phyloP scores from a whole-genome alignment of 2,329 filamentous ascomycete species.

The Monilinia polystroma region DNA sequence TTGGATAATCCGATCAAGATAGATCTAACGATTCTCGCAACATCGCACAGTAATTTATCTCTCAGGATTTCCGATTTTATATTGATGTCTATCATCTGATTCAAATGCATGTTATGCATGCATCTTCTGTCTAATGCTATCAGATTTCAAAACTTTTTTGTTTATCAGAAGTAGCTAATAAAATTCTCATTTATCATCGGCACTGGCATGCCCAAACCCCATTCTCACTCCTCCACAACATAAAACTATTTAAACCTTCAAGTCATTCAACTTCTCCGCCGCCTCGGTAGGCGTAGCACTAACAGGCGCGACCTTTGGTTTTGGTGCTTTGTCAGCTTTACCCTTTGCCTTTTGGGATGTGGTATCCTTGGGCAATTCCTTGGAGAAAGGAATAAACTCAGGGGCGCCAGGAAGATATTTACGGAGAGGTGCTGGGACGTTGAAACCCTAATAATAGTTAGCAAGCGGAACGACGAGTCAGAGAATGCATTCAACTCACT shows the following conservation, averaged over 20 bases:
- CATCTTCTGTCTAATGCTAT: neutral
- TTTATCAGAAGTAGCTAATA: neutral
- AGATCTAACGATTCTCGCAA: too few species aligned
- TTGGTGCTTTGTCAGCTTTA: conserved; percentile 38
- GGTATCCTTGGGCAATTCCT: conserved; percentile 77
- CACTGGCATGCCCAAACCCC: conserved; percentile 1
- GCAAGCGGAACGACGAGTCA: conserved; percentile 16
- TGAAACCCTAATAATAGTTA: conserved; percentile 58
- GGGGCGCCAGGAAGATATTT: conserved; percentile 89
- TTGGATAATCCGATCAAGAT: neutral
- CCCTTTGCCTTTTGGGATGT: conserved; percentile 57
- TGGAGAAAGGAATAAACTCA: conserved; percentile 84
- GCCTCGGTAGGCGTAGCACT: conserved; percentile 34
- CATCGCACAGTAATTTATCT: neutral
- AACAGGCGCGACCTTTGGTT: conserved; percentile 35
- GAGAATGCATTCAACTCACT: conserved; percentile 47
- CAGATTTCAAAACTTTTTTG: conserved; percentile 8
- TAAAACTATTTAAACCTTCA: conserved; percentile 32
- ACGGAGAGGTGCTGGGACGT: conserved; percentile 77
- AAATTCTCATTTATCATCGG: conserved; percentile 8
- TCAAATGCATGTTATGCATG: neutral
- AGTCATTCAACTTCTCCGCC: conserved; percentile 42
- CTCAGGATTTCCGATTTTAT: neutral
- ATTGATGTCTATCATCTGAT: conserved; percentile 3
- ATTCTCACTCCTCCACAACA: neutral